These are phyloP conservation scores for Cryptococcus hybrid DNA, from an alignment of 1,284 basidiomycete species.

Conservation along the genomic window DNA sequence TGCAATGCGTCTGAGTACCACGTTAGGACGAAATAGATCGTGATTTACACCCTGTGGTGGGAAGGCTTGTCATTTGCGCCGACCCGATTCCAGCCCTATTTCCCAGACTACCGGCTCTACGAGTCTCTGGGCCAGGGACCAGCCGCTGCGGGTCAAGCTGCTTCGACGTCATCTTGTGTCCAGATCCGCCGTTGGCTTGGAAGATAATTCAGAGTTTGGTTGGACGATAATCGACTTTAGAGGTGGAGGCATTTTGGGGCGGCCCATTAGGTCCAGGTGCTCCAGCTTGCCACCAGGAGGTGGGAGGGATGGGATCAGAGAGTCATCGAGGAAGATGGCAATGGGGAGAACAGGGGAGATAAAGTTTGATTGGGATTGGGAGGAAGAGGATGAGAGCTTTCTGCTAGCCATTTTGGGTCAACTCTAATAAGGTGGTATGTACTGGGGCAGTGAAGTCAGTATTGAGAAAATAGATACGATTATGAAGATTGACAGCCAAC, in stretches of 20 bases:
- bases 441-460: background rate
- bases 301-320: slow-evolving; percentile 23
- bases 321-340: slow-evolving; percentile 14
- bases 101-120: slow-evolving; percentile 2
- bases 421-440: background rate
- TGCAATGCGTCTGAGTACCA: slow-evolving; percentile 5
- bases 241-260: slow-evolving; percentile 1
- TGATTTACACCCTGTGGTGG: too few species aligned
- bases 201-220: background rate
- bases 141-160: background rate
- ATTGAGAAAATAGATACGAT: too few species aligned
- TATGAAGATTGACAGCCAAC: too few species aligned
- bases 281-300: slow-evolving; percentile 9
- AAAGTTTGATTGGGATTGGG: background rate
- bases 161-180: background rate
- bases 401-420: background rate
- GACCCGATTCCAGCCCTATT: slow-evolving; percentile 4
- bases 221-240: background rate
- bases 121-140: background rate
- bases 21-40: too few species aligned
- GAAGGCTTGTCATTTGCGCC: background rate
- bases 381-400: background rate
- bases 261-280: slow-evolving; percentile 22
- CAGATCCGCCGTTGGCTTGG: background rate
- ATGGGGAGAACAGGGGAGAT: background rate